These are phyloP conservation scores for Punctularia strigosozonata DNA, from an alignment of 768 basidiomycete species.

Conservation along the genomic window DNA sequence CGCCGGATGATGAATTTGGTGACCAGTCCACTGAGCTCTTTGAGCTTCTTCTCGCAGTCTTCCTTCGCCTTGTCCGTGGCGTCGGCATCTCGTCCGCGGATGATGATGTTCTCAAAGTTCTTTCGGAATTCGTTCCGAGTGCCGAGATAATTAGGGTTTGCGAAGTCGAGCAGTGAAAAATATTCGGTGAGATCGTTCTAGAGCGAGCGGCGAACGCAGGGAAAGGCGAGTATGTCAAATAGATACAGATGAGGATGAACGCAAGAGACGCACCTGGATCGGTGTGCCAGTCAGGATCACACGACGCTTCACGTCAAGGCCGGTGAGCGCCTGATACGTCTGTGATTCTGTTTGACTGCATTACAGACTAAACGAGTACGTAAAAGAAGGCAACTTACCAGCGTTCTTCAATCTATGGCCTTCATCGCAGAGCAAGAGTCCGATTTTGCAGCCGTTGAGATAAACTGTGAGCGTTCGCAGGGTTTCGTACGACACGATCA, in stretches of 20 bases:
- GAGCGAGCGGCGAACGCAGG: not conserved
- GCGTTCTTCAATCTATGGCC: slow-evolving; percentile 96
- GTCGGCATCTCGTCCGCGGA: slow-evolving; percentile 82
- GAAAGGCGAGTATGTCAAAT: slow-evolving; percentile 2
- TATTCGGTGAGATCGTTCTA: slow-evolving; percentile 93
- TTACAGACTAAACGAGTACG: slow-evolving; percentile 1
- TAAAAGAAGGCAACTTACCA: slow-evolving; percentile 32
- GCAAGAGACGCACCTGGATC: slow-evolving; percentile 48
- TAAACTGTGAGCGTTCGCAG: slow-evolving; percentile 70
- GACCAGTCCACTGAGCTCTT: slow-evolving; percentile 78
- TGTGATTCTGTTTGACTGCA: slow-evolving; percentile 48
- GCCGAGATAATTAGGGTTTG: slow-evolving; percentile 84
- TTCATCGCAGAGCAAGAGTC: slow-evolving; percentile 92
- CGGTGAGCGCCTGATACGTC: slow-evolving; percentile 77
- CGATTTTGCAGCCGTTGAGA: slow-evolving; percentile 72
- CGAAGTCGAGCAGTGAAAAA: slow-evolving; percentile 87
- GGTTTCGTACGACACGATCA: slow-evolving; percentile 98
- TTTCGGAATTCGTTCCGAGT: slow-evolving; percentile 86
- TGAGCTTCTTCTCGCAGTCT: slow-evolving; percentile 81
- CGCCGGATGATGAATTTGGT: slow-evolving; percentile 91
- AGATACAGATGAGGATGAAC: slow-evolving; percentile 1
- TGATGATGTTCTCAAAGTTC: slow-evolving; percentile 88
- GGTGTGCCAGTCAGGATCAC: slow-evolving; percentile 94
- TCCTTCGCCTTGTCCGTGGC: slow-evolving; percentile 70
- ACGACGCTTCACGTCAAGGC: slow-evolving; percentile 76